Evolutionary conservation across 1,284 basidiomycete genomes (phyloP), one percentile per base, ranked within the genome.

Genomic region (Trichosporon sp.): DNA sequence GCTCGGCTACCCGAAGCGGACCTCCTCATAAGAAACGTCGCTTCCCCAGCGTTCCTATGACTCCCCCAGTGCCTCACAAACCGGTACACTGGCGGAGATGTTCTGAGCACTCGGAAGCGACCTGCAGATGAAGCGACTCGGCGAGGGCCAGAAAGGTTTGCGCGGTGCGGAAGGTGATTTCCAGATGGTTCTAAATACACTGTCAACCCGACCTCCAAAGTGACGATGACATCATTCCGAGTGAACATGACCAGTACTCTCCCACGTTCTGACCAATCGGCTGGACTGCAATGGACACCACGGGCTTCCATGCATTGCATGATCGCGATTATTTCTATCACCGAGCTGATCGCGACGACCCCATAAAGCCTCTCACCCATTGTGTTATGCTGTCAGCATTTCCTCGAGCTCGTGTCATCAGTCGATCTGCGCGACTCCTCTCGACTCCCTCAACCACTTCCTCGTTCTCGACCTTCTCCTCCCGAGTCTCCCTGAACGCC

Each of bases 351-450:
- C 19, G 51, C 19, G 51, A 54, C 51, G 21, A 21, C 4, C 19
- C 19, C 51, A 48, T 48, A 48, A 54, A 54, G 51, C 19, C 21
- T 11, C 4, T 54, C n/a, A 5, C 43, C 26, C 3, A 54, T 16
- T 6, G 51, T 54, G 51, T 26, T 54, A 54, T 54, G 51, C 51
- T 54, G 51, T 54, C 4, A 5, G 51, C 21, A 19, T 11, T 16
- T 16, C 51, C 51, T 16, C n/a, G 51, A 54, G 19, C 51, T 10
- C 21, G 51, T 26, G 21, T 54, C 21, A 54, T 54, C 51, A 54
- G 51, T 7, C 51, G 51, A 54, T 54, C 51, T 8, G 51, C 51
- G 51, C 51, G 59, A 32, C 59, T 63, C 32, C 31, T n/a, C 16
- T 37, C 35, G 35, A 37, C 35, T 5, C 26, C 26, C 26, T 12